Conservation (phyloP, 352 stramenopile species). For the Salisapilia sapeloensis region DNA sequence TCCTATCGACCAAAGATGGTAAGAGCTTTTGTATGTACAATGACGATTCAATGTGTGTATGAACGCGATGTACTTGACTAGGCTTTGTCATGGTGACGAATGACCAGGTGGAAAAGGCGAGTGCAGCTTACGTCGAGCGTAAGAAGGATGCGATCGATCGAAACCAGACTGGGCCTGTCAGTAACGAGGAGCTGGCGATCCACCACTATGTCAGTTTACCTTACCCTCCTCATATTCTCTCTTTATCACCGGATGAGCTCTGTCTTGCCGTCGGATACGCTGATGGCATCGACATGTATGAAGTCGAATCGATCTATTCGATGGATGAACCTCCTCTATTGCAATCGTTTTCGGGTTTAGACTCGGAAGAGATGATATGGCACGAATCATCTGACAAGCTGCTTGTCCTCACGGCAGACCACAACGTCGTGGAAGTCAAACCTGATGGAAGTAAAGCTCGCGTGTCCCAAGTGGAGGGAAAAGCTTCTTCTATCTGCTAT, state of each 20-base stretch:
- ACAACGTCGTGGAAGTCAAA: no score
- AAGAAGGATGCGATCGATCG: slow-evolving; percentile 33
- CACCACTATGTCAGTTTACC: slow-evolving; percentile 17
- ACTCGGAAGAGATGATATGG: background rate
- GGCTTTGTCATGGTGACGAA: slow-evolving; percentile 26
- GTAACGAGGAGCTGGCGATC: slow-evolving; percentile 16
- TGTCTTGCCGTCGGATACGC: slow-evolving; percentile 31
- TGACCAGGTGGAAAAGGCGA: slow-evolving; percentile 11
- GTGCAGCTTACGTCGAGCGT: slow-evolving; percentile 21
- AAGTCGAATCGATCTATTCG: slow-evolving; percentile 25
- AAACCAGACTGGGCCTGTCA: slow-evolving; percentile 24
- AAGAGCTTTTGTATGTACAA: slow-evolving; percentile 3
- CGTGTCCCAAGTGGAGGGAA: no score
- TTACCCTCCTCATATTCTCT: slow-evolving; percentile 23
- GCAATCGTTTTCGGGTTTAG: background rate
- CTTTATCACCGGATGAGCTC: slow-evolving; percentile 31
- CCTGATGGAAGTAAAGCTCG: slow-evolving; percentile 8
- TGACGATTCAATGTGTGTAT: background rate
- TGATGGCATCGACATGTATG: slow-evolving; percentile 24
- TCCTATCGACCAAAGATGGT: slow-evolving; percentile 11
- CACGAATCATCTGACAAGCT: background rate
- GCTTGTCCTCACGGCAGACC: no score
- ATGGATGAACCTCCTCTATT: slow-evolving; percentile 1
- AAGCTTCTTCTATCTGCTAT: no score
- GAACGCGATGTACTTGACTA: slow-evolving; percentile 1